Evolutionary conservation across 2,329 filamentous ascomycete genomes (phyloP), one percentile per base, ranked within the genome.

Genomic region (Xylariaceae sp.): DNA sequence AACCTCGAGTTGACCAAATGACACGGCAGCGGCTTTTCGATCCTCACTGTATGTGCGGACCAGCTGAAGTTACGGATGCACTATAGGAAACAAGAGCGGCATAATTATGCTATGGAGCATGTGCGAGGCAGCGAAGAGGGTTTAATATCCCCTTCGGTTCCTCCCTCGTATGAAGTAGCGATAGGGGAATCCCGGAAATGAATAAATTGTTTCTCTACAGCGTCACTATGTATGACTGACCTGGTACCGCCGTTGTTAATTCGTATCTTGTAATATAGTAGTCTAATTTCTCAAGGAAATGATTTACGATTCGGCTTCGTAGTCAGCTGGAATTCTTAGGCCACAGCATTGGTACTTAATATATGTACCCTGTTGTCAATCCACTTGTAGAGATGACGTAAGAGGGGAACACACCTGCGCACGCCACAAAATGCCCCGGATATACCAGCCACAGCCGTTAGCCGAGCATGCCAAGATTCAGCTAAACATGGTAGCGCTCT

Each of bases 141-240:
- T 12, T 20, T 44, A n/a, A 20, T 37, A 18, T 37, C 16, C 16
- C 20, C 20, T 10, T 18, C 2, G 16, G 21, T 51, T 23, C 58
- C 58, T 48, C 58, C 54, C 40, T 42, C 54, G 9, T 60, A 60
- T 32, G 49, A 54, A 16, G 21, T 54, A 32, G 29, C 44, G 16
- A 20, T 54, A 26, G 47, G 40, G 19, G 7, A 9, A 26, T 26
- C 32, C 12, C 32, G 32, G 32, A 12, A 37, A 16, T 37, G 41
- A 40, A 37, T 4, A 12, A 16, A 23, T 48, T 19, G 26, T 20
- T 3, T 32, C 7, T 21, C 3, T 40, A 14, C 3, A 3, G 14
- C 16, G 20, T 40, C 19, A 52, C 29, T 37, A 57, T 46, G 50
- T 51, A 26, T 4, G n/a, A n/a, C n/a, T n/a, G n/a, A n/a, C n/a